Evolutionary conservation across 495 filamentous ascomycete genomes (phyloP), one percentile per base, ranked within the genome.

Genomic region (Terfezia claveryi): DNA sequence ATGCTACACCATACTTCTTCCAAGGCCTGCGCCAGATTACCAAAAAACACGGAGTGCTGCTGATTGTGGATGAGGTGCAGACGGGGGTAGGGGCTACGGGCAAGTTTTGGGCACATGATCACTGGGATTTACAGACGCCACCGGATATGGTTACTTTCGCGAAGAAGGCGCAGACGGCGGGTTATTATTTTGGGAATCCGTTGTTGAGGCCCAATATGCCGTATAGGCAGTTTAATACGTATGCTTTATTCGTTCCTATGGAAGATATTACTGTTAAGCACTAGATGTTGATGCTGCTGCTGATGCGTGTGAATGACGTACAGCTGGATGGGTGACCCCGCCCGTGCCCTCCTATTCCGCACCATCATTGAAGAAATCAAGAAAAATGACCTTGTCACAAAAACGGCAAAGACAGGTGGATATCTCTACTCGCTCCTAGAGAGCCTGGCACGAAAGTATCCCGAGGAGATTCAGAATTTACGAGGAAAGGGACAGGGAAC

Each of bases 141-240:
- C 92, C 91, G 7, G 91, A 98, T 72, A 94, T 98, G 80, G 91
- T 98, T 37, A 96, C 91, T 32, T 98, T 98, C 73, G 83, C 78
- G 65, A 98, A 98, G 80, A 98, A 98, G 74, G 92, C 91, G 20
- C 91, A 98, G 73, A 88, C 92, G 8, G 91, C 91, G 36, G 91
- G 91, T 37, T 98, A 92, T 76, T 98, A 94, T 74, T 98, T 77
- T 65, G 85, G 87, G 36, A 83, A 93, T 73, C 77, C 78, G 16
- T 76, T 81, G 50, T 75, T 98, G 56, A 76, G 88, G n/a, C 91
- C 91, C 51, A 95, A 94, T 73, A 89, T 89, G 76, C 87, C 91
- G n/a, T 96, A 95, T 76, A 80, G 91, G 52, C 91, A 98, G 71
- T 98, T 96, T 73, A 98, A 98, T 72, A 98, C 41, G 41, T 46